These are phyloP conservation scores for Prunus mongolica DNA, from an alignment of 306 rosid genomes.

Conservation along the genomic window DNA sequence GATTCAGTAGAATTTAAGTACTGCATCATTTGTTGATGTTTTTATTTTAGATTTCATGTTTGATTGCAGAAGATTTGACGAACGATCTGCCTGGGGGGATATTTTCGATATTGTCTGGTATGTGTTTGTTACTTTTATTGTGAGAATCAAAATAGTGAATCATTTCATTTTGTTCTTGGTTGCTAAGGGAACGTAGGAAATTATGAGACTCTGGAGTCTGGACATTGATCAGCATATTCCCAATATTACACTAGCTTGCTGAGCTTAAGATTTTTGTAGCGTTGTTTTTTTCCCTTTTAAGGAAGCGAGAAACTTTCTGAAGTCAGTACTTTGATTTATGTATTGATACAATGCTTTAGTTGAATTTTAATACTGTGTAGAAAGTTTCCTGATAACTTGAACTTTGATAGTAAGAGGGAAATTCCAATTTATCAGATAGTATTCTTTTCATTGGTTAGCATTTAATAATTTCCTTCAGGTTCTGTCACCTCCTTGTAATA, in stretches of 20 bases:
- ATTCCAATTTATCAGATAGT: background rate
- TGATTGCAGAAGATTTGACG: constrained; percentile 48
- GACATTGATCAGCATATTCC: background rate
- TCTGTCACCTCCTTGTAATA: background rate
- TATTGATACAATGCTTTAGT: background rate
- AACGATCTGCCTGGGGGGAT: constrained; percentile 25
- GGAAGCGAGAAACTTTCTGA: background rate
- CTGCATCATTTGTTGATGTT: background rate
- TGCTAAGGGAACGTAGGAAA: background rate
- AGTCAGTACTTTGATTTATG: background rate
- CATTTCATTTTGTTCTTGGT: constrained; percentile 1
- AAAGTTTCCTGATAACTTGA: background rate
- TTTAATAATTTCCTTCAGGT: background rate
- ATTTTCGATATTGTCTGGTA: constrained; percentile 47
- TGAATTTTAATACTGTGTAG: background rate
- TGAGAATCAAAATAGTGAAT: background rate
- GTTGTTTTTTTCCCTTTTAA: background rate
- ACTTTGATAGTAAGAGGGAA: background rate
- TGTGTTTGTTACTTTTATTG: constrained; percentile 35
- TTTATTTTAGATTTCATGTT: constrained; percentile 13
- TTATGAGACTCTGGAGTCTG: background rate
- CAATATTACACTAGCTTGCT: background rate
- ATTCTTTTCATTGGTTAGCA: background rate
- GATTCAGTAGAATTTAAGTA: background rate
- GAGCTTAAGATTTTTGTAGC: background rate